Percentiles rank a stretch among this genome's conserved stretches.
phyloP scores from a whole-genome alignment of 2,329 filamentous ascomycete species.

The Xylaria sp. region DNA sequence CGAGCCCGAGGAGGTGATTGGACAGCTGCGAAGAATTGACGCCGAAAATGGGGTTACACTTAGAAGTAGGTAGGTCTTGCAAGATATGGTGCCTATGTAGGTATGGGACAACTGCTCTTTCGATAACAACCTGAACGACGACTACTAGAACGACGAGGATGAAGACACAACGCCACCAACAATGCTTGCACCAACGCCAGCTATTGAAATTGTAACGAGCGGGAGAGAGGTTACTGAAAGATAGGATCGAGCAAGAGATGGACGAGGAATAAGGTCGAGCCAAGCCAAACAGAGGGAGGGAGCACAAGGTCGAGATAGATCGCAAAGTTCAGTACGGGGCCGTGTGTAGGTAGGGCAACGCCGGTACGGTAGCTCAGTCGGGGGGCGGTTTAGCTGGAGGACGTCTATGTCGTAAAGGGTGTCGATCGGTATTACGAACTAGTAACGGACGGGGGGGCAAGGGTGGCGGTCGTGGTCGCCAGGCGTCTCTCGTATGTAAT shows the following conservation, averaged over 20 bases:
- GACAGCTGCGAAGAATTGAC: conserved; percentile 41
- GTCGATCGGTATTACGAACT: conserved; percentile 39
- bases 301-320: conserved; percentile 41
- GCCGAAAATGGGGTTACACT: conserved; percentile 40
- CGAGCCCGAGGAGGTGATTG: conserved; percentile 40
- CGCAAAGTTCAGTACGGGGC: conserved; percentile 31
- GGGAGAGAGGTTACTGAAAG: conserved; percentile 38
- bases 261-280: conserved; percentile 40
- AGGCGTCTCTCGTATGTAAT: conserved; percentile 36
- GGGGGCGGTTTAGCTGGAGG: conserved; percentile 20
- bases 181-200: conserved; percentile 34
- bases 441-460: conserved; percentile 23
- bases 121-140: conserved; percentile 23
- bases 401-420: conserved; percentile 26
- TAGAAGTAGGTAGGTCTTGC: conserved; percentile 26
- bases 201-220: conserved; percentile 46
- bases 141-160: conserved; percentile 15
- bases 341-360: conserved; percentile 12
- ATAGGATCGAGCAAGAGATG: conserved; percentile 33
- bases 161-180: conserved; percentile 28
- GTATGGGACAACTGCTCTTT: conserved; percentile 27
- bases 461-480: conserved; percentile 24
- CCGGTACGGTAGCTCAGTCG: conserved; percentile 35
- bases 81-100: conserved; percentile 36
- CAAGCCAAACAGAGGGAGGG: conserved; percentile 38